phyloP scores from a whole-genome alignment of 345 rosid genomes.

The Anastatica hierochuntica region DNA sequence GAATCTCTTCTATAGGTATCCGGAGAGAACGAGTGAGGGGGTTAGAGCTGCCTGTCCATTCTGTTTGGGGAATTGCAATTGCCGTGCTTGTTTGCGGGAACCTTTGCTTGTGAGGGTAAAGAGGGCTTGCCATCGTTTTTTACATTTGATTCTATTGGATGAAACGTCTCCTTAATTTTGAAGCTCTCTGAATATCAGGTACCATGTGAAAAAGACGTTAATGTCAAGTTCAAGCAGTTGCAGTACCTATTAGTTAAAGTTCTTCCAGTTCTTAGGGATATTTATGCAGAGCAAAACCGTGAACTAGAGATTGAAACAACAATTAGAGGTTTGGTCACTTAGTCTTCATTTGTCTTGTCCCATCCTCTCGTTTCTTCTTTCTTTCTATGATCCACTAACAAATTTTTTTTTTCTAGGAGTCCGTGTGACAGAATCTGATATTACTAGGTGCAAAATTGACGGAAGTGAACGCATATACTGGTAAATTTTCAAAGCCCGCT shows the following conservation, averaged over 20 bases:
- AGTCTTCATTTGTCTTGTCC: not conserved
- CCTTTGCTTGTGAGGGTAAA: slow-evolving; percentile 19
- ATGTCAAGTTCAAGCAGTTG: slow-evolving; percentile 24
- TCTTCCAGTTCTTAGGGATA: slow-evolving; percentile 24
- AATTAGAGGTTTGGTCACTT: slow-evolving; percentile 12
- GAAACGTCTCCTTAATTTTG: not conserved
- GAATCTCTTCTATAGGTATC: slow-evolving; percentile 9
- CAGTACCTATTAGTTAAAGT: slow-evolving; percentile 26
- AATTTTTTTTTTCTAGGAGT: slow-evolving; percentile 9
- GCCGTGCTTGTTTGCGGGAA: slow-evolving; percentile 21
- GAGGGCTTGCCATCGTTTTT: not conserved
- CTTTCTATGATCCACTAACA: not conserved
- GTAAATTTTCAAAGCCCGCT: not conserved
- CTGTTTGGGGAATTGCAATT: slow-evolving; percentile 20
- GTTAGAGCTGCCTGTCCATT: slow-evolving; percentile 18
- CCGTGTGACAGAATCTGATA: slow-evolving; percentile 11
- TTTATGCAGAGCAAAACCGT: slow-evolving; percentile 13
- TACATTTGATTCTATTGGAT: not conserved
- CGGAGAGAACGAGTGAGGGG: slow-evolving; percentile 9
- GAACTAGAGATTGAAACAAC: slow-evolving; percentile 27
- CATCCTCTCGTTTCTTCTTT: not conserved
- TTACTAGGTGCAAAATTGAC: slow-evolving; percentile 12
- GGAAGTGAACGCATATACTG: slow-evolving; percentile 23
- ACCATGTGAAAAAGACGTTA: not conserved
- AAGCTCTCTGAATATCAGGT: slow-evolving; percentile 1